Conservation (phyloP, 768 basidiomycete genomes). For the Lyophyllum shimeji region DNA sequence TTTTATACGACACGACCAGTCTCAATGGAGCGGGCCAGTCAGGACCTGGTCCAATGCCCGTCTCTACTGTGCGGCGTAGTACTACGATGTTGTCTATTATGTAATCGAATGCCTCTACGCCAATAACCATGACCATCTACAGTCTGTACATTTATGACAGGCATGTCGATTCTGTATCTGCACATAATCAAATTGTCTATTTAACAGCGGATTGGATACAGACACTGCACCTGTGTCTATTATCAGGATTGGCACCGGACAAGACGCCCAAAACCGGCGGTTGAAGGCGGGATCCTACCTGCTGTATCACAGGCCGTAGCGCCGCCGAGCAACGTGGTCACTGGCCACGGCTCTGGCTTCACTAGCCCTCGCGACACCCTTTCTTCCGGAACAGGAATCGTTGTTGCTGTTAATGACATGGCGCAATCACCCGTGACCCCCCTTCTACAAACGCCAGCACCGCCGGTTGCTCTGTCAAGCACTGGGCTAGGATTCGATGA, state of each 20-base stretch:
- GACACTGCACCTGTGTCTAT: conserved; percentile 91
- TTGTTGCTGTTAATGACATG: conserved; percentile 59
- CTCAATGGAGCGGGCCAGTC: neutral
- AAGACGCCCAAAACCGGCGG: conserved; percentile 68
- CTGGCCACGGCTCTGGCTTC: conserved; percentile 36
- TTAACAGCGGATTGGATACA: conserved; percentile 27
- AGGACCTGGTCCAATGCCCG: too few relatives aligned
- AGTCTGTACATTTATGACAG: conserved; percentile 94
- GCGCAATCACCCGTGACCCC: conserved; percentile 34
- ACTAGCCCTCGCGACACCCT: conserved; percentile 69
- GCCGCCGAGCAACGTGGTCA: conserved; percentile 27
- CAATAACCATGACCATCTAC: conserved; percentile 77
- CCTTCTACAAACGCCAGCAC: conserved; percentile 32
- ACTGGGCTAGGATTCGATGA: conserved; percentile 89
- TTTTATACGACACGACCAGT: neutral
- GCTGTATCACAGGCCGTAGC: conserved; percentile 77
- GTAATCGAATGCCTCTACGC: conserved; percentile 1
- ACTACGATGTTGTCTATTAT: too few relatives aligned
- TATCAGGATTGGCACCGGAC: conserved; percentile 95
- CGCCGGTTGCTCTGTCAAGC: conserved; percentile 35
- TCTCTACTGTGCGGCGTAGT: too few relatives aligned
- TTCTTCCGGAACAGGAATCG: conserved; percentile 60
- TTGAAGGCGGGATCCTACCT: conserved; percentile 70
- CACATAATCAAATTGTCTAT: conserved; percentile 3
- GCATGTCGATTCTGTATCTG: conserved; percentile 35